Base-by-base conservation (phyloP, 306 rosid genomes). In the Rubus idaeus region DNA sequence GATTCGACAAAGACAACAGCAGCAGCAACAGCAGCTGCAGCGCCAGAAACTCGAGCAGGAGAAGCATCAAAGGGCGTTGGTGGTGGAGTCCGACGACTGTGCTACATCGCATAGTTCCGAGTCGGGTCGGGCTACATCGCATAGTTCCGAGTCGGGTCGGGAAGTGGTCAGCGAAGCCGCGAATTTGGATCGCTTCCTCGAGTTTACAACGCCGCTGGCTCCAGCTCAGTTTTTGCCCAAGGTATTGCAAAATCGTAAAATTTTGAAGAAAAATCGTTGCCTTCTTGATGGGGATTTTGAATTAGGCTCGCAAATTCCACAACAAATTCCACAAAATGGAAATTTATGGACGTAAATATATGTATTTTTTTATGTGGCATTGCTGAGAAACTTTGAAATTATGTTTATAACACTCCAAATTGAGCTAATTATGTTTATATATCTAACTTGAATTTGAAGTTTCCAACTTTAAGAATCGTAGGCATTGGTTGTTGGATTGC, bases 101-200 rank as follows among this genome's bases (percentile, higher is more conserved):
- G 84, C 77, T 50, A 84, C 96, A 67, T 80, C 88, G 6, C 83
- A 86, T 79, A 87, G 90, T 74, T 91, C 93, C 72, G 85, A 86
- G 79, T 91, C 96, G 44, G 82, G 76, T 77, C 90, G 88, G 4
- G 84, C 77, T 50, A 84, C 96, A 67, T 80, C 88, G 6, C 83
- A 86, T 79, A 87, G 90, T 74, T 91, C 93, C 72, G 85, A 86
- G 79, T 91, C 96, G 44, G 82, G 76, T 77, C 90, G 88, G 4
- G 89, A 81, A 16, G 82, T 78, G 14, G 77, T 85, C 13, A 87
- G 84, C 51, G 89, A 86, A 20, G 75, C 84, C 47, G 83, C 93
- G 51, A 93, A 93, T 88, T 90, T 93, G 85, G 97, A 93, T 90
- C 93, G 98, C 18, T 93, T 91, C 26, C 78, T 93, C 82, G 87